Conservation (phyloP, 73 alveolate genomes). For the Uronychia setigera region DNA sequence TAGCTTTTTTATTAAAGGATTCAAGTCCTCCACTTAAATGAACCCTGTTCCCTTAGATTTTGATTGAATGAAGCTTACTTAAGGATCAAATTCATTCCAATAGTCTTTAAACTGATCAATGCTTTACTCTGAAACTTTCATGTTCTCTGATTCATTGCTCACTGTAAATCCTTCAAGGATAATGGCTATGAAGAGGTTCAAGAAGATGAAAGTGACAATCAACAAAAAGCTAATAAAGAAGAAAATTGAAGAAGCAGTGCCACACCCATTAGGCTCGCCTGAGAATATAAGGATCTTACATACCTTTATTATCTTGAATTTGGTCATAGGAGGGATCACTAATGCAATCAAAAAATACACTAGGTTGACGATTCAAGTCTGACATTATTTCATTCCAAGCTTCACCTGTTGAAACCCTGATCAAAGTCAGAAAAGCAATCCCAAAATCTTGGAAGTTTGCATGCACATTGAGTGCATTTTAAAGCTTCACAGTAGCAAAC, state of each 20-base stretch:
- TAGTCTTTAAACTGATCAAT: neutral
- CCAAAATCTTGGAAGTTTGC: slow-evolving; percentile 82
- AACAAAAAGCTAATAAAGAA: slow-evolving; percentile 26
- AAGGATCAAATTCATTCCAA: neutral
- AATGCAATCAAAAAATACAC: neutral
- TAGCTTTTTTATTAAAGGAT: neutral
- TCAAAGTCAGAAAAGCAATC: slow-evolving; percentile 73
- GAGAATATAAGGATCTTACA: neutral
- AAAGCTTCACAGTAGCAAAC: slow-evolving; percentile 65
- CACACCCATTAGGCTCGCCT: slow-evolving; percentile 35
- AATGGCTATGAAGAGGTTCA: slow-evolving; percentile 74
- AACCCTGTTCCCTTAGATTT: neutral
- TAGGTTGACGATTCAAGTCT: slow-evolving; percentile 21
- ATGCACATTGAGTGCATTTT: slow-evolving; percentile 62
- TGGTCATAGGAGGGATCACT: neutral
- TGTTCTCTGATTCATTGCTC: slow-evolving; percentile 13
- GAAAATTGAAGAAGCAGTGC: slow-evolving; percentile 8
- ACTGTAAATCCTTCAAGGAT: slow-evolving; percentile 66
- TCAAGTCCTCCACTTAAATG: neutral
- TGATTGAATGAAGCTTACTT: neutral
- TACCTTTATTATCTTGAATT: slow-evolving; percentile 33
- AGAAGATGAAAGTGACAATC: slow-evolving; percentile 59
- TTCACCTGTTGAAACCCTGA: slow-evolving; percentile 94
- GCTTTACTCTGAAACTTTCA: neutral
- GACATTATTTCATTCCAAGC: slow-evolving; percentile 86